Percentiles rank a stretch among this genome's conserved stretches.
phyloP scores from a whole-genome alignment of 2,329 filamentous ascomycete species.

The Trichoderma arundinaceum region DNA sequence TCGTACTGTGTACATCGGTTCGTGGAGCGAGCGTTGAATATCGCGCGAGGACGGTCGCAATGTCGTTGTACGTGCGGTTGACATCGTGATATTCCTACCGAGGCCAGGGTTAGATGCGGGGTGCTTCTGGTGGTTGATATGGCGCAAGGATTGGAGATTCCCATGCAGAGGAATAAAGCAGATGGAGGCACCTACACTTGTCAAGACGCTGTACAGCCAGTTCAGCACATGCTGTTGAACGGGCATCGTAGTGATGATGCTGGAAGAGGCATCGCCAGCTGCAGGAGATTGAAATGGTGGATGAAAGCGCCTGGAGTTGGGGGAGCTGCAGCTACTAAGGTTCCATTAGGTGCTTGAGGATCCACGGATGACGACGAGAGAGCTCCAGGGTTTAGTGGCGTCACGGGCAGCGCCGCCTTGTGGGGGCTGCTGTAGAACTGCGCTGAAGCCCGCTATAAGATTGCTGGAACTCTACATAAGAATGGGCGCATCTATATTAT shows the following conservation, averaged over 20 bases:
- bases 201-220: conserved; percentile 93
- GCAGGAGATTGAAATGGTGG: conserved; percentile 1
- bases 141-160: background rate
- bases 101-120: conserved; percentile 25
- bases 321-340: conserved; percentile 1
- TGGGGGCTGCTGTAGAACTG: background rate
- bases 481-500: too few relatives aligned
- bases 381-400: conserved; percentile 1
- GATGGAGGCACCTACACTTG: conserved; percentile 61
- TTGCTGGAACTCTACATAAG: background rate
- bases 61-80: conserved; percentile 89
- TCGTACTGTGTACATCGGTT: conserved; percentile 91
- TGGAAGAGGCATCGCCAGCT: conserved; percentile 25
- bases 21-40: conserved; percentile 81
- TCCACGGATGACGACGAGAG: conserved; percentile 15
- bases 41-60: conserved; percentile 79
- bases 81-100: conserved; percentile 88
- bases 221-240: conserved; percentile 90
- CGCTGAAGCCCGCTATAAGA: background rate
- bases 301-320: conserved; percentile 1
- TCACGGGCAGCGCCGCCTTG: conserved; percentile 8
- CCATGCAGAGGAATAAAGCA: background rate
- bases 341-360: background rate
- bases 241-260: conserved; percentile 55
- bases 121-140: background rate